A percentile compares a stretch with the other conserved stretches of the same genome.
Conservation (phyloP, 441 rosid species). For the Erodium moschatum region DNA sequence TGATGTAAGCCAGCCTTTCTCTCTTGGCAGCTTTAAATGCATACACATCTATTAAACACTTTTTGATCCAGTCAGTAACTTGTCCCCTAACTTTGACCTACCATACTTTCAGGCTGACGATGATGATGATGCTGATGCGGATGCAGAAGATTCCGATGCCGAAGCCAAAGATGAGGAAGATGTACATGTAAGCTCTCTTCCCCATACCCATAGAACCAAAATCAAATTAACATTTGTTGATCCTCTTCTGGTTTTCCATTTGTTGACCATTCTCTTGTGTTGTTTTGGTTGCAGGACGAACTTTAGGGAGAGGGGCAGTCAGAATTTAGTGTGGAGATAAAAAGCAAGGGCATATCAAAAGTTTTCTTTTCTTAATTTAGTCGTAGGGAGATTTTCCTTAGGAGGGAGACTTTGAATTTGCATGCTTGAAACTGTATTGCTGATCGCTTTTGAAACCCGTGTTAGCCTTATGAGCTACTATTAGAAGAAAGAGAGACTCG, state of each 20-base stretch:
- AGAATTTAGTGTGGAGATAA: conserved; percentile 6
- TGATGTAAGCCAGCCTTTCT: conserved; percentile 39
- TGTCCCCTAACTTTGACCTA: background rate
- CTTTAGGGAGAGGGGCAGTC: conserved; percentile 31
- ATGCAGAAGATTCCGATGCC: conserved; percentile 35
- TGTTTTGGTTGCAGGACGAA: conserved; percentile 53
- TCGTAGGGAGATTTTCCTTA: conserved; percentile 15
- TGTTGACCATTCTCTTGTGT: background rate
- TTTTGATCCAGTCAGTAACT: background rate
- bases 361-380: conserved; percentile 16
- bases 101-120: conserved; percentile 46
- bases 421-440: background rate
- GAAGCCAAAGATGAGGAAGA: conserved; percentile 31
- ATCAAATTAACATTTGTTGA: background rate
- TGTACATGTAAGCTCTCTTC: conserved; percentile 36
- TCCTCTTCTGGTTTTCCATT: background rate
- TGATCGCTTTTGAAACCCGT: too few relatives aligned
- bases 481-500: too few relatives aligned
- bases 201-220: too few relatives aligned
- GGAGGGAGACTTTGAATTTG: conserved; percentile 13
- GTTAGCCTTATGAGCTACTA: too few relatives aligned
- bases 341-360: conserved; percentile 1
- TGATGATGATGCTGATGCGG: conserved; percentile 42
- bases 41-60: background rate
- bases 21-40: background rate